These are phyloP conservation scores for Curvularia lunata DNA, from an alignment of 2,329 filamentous ascomycete species.

Conservation along the genomic window DNA sequence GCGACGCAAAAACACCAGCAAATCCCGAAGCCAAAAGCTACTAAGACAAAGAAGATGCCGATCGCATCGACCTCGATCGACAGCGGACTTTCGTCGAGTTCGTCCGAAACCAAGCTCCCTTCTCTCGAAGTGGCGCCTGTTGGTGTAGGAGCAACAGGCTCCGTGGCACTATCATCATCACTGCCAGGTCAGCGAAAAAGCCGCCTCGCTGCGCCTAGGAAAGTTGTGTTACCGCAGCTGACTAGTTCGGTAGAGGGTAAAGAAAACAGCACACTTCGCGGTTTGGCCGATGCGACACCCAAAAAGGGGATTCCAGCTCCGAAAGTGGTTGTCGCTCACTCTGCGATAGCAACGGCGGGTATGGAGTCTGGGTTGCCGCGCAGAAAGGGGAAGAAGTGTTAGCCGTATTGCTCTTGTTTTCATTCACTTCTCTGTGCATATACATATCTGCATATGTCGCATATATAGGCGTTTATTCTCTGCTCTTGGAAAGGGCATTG, in stretches of 20 bases:
- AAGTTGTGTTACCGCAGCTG: conserved; percentile 40
- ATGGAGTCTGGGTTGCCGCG: conserved; percentile 42
- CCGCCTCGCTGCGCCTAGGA: conserved; percentile 44
- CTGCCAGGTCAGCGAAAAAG: conserved; percentile 37
- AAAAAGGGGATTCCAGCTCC: conserved; percentile 41
- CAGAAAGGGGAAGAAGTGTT: conserved; percentile 34
- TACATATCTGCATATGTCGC: not conserved
- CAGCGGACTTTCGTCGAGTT: conserved; percentile 14
- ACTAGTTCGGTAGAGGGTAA: conserved; percentile 35
- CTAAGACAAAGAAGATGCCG: conserved; percentile 32
- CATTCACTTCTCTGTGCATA: not conserved
- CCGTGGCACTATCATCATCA: conserved; percentile 11
- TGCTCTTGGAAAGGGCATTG: not conserved
- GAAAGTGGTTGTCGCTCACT: conserved; percentile 24
- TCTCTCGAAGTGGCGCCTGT: conserved; percentile 32
- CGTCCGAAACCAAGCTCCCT: conserved; percentile 24
- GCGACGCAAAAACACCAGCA: conserved; percentile 20
- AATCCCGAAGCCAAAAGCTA: conserved; percentile 24
- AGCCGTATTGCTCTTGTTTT: conserved; percentile 5
- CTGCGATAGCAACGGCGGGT: conserved; percentile 6
- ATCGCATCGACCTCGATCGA: conserved; percentile 20
- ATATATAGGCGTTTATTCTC: not conserved
- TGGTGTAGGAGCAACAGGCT: conserved; percentile 11
- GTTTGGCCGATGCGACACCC: conserved; percentile 32
- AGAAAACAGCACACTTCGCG: conserved; percentile 7